These are phyloP conservation scores for Phialophora chinensis DNA, from an alignment of 2,329 filamentous ascomycete species.

Conservation along the genomic window DNA sequence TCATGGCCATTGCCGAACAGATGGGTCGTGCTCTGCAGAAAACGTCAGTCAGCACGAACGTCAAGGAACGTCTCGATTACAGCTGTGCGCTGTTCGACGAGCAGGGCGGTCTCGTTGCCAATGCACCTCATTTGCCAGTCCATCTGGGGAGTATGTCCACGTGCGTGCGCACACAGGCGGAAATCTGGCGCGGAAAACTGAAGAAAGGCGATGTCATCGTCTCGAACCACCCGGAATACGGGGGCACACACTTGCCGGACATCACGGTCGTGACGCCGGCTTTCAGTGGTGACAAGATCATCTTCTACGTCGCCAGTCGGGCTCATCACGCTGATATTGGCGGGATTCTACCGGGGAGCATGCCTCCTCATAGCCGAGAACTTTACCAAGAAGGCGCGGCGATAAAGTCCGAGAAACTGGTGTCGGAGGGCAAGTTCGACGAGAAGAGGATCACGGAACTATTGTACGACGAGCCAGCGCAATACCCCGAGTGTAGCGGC, in stretches of 20 bases:
- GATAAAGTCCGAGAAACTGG: constrained; percentile 66
- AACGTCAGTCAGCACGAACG: constrained; percentile 67
- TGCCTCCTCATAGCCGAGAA: constrained; percentile 77
- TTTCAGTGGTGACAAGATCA: constrained; percentile 70
- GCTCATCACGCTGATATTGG: constrained; percentile 87
- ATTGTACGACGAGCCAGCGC: constrained; percentile 73
- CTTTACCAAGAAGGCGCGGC: constrained; percentile 69
- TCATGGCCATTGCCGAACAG: constrained; percentile 66
- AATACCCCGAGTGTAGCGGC: constrained; percentile 76
- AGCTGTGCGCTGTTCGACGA: constrained; percentile 77
- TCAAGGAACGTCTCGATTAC: constrained; percentile 81
- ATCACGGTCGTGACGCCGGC: constrained; percentile 82
- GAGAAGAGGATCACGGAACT: constrained; percentile 76
- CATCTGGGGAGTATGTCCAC: constrained; percentile 82
- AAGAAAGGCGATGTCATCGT: constrained; percentile 82
- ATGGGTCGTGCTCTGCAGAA: constrained; percentile 64
- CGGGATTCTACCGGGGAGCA: constrained; percentile 79
- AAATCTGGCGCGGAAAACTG: constrained; percentile 78
- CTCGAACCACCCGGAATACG: constrained; percentile 83
- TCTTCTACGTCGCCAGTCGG: constrained; percentile 81
- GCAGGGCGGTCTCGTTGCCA: constrained; percentile 74
- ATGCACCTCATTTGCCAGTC: constrained; percentile 77
- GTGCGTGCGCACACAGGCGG: constrained; percentile 74
- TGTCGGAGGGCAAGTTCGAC: constrained; percentile 65
- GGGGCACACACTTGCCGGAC: constrained; percentile 82